These are phyloP conservation scores for Jatropha podagrica DNA, from an alignment of 441 rosid species.

Conservation along the genomic window DNA sequence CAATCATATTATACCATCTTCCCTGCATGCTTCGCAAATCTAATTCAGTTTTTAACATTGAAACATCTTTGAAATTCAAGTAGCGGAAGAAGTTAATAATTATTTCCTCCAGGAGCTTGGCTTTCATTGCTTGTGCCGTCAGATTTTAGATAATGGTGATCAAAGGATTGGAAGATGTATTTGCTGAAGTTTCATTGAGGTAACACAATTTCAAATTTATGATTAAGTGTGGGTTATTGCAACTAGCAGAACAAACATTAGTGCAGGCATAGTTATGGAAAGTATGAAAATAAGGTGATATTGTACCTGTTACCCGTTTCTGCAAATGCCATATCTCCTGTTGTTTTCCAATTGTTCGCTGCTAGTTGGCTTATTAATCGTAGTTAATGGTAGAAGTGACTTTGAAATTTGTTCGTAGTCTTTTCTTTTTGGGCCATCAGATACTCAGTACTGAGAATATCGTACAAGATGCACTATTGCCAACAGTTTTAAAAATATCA, in stretches of 20 bases:
- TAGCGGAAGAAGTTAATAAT: too few relatives aligned
- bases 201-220: background rate
- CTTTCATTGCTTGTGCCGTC: background rate
- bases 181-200: background rate
- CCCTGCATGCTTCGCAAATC: background rate
- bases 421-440: too few relatives aligned
- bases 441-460: too few relatives aligned
- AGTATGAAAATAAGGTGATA: background rate
- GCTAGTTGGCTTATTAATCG: too few relatives aligned
- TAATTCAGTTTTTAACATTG: too few relatives aligned
- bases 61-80: too few relatives aligned
- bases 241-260: background rate
- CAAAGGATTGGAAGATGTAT: background rate
- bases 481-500: too few relatives aligned
- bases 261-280: background rate
- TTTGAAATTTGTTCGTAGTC: too few relatives aligned
- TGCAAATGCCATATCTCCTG: too few relatives aligned
- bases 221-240: background rate
- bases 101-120: slow-evolving; percentile 2
- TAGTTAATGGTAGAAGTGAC: too few relatives aligned
- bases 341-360: too few relatives aligned
- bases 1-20: background rate
- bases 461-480: too few relatives aligned
- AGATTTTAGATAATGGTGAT: background rate
- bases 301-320: background rate